Percentiles rank a stretch among this genome's conserved stretches.
Conservation (phyloP, 1,284 basidiomycete genomes). For the Pholiota adiposa region DNA sequence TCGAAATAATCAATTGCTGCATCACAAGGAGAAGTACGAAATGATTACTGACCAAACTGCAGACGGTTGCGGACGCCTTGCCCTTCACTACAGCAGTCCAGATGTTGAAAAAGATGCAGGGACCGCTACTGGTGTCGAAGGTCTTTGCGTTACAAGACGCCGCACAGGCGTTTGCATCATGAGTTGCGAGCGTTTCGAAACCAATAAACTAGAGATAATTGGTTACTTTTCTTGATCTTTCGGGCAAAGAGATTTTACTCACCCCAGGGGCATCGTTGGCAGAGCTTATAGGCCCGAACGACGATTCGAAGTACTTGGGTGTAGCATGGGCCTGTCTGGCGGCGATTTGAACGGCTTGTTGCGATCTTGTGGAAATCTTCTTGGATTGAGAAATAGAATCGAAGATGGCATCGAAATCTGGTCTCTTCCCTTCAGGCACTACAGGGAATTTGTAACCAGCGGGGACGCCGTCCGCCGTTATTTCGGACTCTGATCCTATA, state of each 20-base stretch:
- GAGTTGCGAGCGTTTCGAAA: neutral
- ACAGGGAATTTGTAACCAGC: no score
- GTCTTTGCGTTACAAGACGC: slow-evolving; percentile 29
- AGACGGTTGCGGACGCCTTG: slow-evolving; percentile 27
- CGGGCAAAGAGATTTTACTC: neutral
- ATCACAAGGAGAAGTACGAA: neutral
- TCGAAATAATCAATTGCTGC: neutral
- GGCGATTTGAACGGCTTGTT: neutral
- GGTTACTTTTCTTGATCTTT: neutral
- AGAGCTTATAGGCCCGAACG: neutral
- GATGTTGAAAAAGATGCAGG: slow-evolving; percentile 33
- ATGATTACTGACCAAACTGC: slow-evolving; percentile 17
- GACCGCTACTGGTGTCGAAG: slow-evolving; percentile 25
- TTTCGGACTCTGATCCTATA: neutral
- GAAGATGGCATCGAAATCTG: slow-evolving; percentile 1
- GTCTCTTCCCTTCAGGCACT: neutral
- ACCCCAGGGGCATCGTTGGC: neutral
- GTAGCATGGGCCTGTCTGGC: neutral
- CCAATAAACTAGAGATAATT: slow-evolving; percentile 5
- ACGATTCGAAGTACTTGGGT: neutral
- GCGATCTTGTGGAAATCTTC: neutral
- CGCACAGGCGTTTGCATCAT: slow-evolving; percentile 14
- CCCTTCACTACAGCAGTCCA: slow-evolving; percentile 31
- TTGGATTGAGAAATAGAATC: neutral
- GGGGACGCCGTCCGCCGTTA: neutral